Base-by-base conservation (phyloP, 2,329 filamentous ascomycete species). In the Westerdykella ornata region DNA sequence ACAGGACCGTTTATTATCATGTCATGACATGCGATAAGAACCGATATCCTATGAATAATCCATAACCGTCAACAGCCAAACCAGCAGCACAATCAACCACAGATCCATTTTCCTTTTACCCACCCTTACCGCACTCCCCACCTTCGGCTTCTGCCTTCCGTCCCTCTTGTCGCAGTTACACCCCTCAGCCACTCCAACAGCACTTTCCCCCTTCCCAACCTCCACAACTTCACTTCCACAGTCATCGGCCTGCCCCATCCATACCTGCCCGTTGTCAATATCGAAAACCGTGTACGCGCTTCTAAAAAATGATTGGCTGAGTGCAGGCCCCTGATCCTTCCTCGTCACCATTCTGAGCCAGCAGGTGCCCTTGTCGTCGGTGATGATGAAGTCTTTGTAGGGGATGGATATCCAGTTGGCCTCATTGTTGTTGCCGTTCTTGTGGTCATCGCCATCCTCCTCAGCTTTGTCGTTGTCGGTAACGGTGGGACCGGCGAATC, bases 201-300 rank as follows among this genome's bases (percentile, higher is more conserved):
- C 30, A 15, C 11, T n/a, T n/a, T 13, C 30, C 3, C 3, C 28
- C 26, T 38, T 40, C 5, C 26, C 34, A 6, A 46, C 29, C 12
- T 14, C 16, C 18, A 41, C 26, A 17, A 39, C 19, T 11, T 39
- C 15, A 5, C 20, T 35, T 5, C 39, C 43, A 26, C 44, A 46
- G 19, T 46, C 31, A 9, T 39, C 41, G 5, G 28, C 22, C 29
- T 41, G 28, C 3, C 35, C 41, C 15, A 46, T 19, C 38, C 41
- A 41, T 8, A 44, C 18, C 13, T 38, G 30, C 11, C 32, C 33
- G 13, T 34, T 34, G 5, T 41, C 37, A 2, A 20, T 14, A 14
- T 46, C 31, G 16, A 43, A 46, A n/a, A 46, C 44, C 14, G 41
- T 17, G 37, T 46, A 46, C 9, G 44, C 37, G 5, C 20, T 33